Evolutionary conservation across 78 protist genomes (phyloP), one percentile per base, ranked within the genome.

Genomic region (Dictyostelium purpureum): DNA sequence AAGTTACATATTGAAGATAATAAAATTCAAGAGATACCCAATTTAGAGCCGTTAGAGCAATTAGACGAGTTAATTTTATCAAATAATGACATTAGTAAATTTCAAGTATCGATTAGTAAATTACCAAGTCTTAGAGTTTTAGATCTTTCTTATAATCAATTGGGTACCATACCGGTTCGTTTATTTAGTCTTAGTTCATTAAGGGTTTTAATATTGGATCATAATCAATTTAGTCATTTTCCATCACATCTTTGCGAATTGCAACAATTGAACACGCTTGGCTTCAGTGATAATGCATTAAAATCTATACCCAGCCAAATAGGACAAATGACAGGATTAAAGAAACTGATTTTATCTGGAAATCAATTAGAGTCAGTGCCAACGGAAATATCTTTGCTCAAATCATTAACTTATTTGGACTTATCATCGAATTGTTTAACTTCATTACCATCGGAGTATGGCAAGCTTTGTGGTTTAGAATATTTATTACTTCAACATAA

Each of bases 241-340:
- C 94, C 94, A 6, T 42, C 81, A 26, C 89, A 88, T 31, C 94
- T 88, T 5, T 88, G 89, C 66, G 94, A 88, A 56, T 35, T 88
- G 16, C 31, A 37, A 7, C 11, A 37, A 40, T 49, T 88, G 40
- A 18, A 35, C 16, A 49, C 87, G 10, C 56, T 88, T 35, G 31
- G 67, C 1, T 79, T 88, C 43, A 47, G 77, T 0, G 85, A 69
- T 10, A 88, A 88, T 56, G 73, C 63, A 63, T 24, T 88, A 16
- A 49, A 56, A 26, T 6, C 75, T 0, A 77, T 88, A 26, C 87
- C 94, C 28, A 77, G 45, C 26, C 56, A 79, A 19, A 67, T 88
- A 6, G 85, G 83, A 6, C 26, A 70, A 19, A 67, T 79, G 80
- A 26, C 19, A 7, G 61, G 76, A 6, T 74, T 88, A 26, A 51